Base-by-base conservation (phyloP, 805 yeast species). In the Torulaspora quercuum region DNA sequence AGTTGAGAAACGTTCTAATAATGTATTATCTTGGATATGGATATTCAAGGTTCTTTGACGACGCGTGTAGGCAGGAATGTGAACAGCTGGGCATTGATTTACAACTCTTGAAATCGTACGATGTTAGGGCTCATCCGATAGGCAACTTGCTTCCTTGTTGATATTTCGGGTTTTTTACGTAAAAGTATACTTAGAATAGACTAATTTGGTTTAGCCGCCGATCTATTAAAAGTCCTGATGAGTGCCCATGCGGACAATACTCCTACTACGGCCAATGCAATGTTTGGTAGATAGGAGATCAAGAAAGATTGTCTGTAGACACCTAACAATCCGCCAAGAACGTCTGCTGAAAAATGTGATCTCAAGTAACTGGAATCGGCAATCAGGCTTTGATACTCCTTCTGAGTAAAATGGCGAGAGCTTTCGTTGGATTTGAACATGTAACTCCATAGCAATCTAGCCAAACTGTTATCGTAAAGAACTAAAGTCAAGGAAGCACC, bases 401-500 rank as follows among this genome's bases (percentile, higher is more conserved):
- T 31, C 27, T 46, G 44, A 5, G 55, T 48, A 24, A 52, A 55
- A 7, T 44, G 22, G 35, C 45, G 47, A 8, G 40, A 19, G 6
- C 17, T 27, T 10, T 29, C 35, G 18, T 37, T 24, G 5, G 40
- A 18, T 1, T 46, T 28, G 11, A 50, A 50, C 57, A 59, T 63
- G 41, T 53, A 67, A 9, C 42, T 46, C 46, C 61, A 52, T 15
- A 71, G 40, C 15, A 58, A 61, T 12, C 41, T 33, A 7, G 52
- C 35, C 28, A 69, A 48, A 5, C 56, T 51, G 29, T 53, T 54
- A 31, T 65, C 66, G 46, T 64, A 69, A 1, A 62, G 40, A 10
- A 64, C 62, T 24, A 71, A 49, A 2, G 69, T 54, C 4, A 69
- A 50, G 4, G 75, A 72, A 2, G 69, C 70, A 32, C 76, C 76